A percentile compares a stretch with the other conserved stretches of the same genome.
These are phyloP conservation scores for Coniophora puteana DNA, from an alignment of 1,284 basidiomycete genomes.

Conservation along the genomic window DNA sequence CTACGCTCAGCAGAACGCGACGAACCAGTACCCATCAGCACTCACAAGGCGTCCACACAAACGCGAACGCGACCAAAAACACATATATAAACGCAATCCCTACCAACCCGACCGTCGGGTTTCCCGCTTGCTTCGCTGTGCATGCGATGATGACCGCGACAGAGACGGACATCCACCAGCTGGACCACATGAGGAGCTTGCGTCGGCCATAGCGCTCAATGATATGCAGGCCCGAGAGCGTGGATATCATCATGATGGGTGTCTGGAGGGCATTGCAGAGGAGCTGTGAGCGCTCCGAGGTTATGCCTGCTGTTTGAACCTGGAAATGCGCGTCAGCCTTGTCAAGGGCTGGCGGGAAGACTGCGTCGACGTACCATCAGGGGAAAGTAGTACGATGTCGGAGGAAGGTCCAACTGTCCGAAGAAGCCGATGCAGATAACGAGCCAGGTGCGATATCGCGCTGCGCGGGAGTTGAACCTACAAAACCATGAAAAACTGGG, in stretches of 20 bases:
- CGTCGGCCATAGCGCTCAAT: constrained; percentile 14
- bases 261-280: constrained; percentile 15
- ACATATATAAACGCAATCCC: constrained; percentile 17
- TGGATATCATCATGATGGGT: constrained; percentile 14
- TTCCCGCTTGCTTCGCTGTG: constrained; percentile 10
- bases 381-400: constrained; percentile 15
- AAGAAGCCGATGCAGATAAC: constrained; percentile 16
- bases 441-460: constrained; percentile 13
- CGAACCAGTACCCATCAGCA: background rate
- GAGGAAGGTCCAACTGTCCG: constrained; percentile 16
- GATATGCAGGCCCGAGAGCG: constrained; percentile 11
- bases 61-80: constrained; percentile 14
- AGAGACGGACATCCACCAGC: constrained; percentile 9
- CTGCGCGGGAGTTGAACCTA: constrained; percentile 11
- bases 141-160: constrained; percentile 14
- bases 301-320: constrained; percentile 14
- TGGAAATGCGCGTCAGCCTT: background rate
- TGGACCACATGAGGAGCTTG: constrained; percentile 13
- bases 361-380: constrained; percentile 8
- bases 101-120: constrained; percentile 10
- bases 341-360: background rate
- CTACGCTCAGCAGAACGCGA: background rate
- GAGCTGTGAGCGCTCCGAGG: constrained; percentile 12
- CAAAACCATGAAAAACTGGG: background rate
- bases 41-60: constrained; percentile 16